Base-by-base conservation (phyloP, 2,329 filamentous ascomycete species). In the Phoma sp. region DNA sequence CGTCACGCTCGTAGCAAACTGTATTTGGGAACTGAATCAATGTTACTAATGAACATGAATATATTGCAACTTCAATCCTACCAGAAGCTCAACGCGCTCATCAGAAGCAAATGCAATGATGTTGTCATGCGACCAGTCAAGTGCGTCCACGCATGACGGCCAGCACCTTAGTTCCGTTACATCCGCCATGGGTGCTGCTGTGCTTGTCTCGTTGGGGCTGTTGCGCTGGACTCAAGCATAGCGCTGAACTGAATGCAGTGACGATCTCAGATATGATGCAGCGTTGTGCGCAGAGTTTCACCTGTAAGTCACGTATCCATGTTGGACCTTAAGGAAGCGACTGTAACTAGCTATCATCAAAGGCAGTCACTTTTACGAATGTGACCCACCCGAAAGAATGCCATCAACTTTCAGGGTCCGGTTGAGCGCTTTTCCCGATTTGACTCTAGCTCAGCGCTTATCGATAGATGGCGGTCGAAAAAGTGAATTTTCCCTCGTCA, bases 121-220 rank as follows among this genome's bases (percentile, higher is more conserved):
- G 40, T 83, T 82, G 60, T 86, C 83, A 35, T 76, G 69, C 6
- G 84, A 86, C 83, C 85, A 87, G 46, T 79, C 75, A n/a, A 87
- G 68, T 43, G 81, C 82, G 60, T 82, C 74, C 24, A 77, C 69
- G 54, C 78, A 80, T 3, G 80, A 80, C 2, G 84, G 83, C 72
- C 79, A 83, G 49, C 80, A 75, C 23, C 60, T 63, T 18, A 75
- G 57, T 50, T 69, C 67, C 29, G 70, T 73, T 37, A 68, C 66
- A 39, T 74, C 69, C 27, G 71, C 61, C 73, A 75, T 75, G 4
- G 10, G 44, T 22, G 35, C 14, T 36, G 27, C 7, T 39, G 11
- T 8, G 46, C 7, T 25, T 30, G 11, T 29, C 7, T 40, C 2
- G 33, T 39, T 11, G 10, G 22, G 39, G n/a, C 18, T 14, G 9